Evolutionary conservation across 2,329 filamentous ascomycete species (phyloP), one percentile per base, ranked within the genome.

Genomic region (Colletotrichum trifolii): DNA sequence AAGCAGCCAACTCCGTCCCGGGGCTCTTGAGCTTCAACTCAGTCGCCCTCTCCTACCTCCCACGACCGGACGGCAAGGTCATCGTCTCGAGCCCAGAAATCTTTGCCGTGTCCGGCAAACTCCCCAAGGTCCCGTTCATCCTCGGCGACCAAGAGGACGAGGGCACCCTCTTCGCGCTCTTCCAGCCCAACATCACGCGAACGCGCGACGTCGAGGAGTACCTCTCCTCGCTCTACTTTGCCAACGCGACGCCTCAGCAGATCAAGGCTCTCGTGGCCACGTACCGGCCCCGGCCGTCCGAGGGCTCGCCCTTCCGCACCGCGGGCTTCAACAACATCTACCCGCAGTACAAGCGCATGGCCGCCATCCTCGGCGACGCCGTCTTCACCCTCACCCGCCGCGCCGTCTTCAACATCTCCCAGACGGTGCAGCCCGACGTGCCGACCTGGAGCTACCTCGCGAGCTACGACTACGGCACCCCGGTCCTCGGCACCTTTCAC

Each of bases 141-240:
- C 77, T 87, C 15, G 88, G 89, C 40, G 82, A 88, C 69, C 85
- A 88, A 73, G 87, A 90, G 77, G 88, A 91, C 70, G 89, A 91
- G 72, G 87, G 87, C 5, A 89, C 88, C 0, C 73, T 91, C 4
- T 90, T 91, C 72, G 80, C 85, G 3, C 79, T 90, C n/a, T 83
- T 84, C 69, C 85, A 87, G 46, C 70, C 74, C 15, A 89, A 89
- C 70, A 78, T 91, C 46, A 87, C 82, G 10, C 88, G 82, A 1
- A 84, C 79, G 0, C 75, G 74, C 0, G 74, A 87, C 2, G 63
- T 91, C 0, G 64, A 64, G 8, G 74, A 79, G 3, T 91, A 91
- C 70, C 74, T 2, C 74, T 89, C 0, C 78, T 90, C 6, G 75
- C 73, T 34, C 83, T 81, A 1, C 91, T 6, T 72, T 71, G 60